Evolutionary conservation across 139 green algal genomes (phyloP).

Genomic region (Parachlorella kessleri): DNA sequence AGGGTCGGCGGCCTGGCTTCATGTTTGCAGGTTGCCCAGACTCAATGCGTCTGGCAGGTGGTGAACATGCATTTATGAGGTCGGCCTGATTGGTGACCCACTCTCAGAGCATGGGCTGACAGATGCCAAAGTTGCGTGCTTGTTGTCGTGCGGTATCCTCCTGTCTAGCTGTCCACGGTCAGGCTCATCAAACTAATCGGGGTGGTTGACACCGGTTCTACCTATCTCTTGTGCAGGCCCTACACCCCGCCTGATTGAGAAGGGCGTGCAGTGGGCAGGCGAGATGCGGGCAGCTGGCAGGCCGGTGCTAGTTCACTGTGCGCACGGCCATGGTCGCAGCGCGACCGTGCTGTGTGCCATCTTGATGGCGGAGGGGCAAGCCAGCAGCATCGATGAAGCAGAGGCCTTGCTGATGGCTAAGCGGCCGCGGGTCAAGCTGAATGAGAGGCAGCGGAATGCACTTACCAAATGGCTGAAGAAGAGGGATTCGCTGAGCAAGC

Average conservation of each 20-base stretch:
- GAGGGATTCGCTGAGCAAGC: no score
- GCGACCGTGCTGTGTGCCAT: constrained; percentile 57
- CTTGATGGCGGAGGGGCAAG: constrained; percentile 41
- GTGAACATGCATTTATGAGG: no score
- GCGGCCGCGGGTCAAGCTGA: constrained; percentile 50
- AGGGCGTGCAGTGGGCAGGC: constrained; percentile 55
- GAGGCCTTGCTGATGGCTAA: constrained; percentile 27
- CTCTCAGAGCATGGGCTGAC: no score
- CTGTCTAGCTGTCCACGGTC: no score
- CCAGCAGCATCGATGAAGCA: not conserved
- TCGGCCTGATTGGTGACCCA: no score
- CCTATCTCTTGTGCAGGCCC: constrained; percentile 50
- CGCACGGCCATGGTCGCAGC: constrained; percentile 61
- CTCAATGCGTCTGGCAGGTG: no score
- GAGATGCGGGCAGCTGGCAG: constrained; percentile 33
- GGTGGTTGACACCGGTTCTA: no score
- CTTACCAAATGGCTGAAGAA: constrained; percentile 44
- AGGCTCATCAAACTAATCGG: no score
- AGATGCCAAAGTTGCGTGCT: no score
- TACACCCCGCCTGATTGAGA: constrained; percentile 43
- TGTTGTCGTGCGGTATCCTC: no score
- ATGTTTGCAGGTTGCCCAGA: no score
- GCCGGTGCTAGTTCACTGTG: constrained; percentile 66
- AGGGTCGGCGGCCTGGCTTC: no score
- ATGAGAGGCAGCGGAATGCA: constrained; percentile 34